These are phyloP conservation scores for Suillus decipiens DNA, from an alignment of 768 basidiomycete species.

Conservation along the genomic window DNA sequence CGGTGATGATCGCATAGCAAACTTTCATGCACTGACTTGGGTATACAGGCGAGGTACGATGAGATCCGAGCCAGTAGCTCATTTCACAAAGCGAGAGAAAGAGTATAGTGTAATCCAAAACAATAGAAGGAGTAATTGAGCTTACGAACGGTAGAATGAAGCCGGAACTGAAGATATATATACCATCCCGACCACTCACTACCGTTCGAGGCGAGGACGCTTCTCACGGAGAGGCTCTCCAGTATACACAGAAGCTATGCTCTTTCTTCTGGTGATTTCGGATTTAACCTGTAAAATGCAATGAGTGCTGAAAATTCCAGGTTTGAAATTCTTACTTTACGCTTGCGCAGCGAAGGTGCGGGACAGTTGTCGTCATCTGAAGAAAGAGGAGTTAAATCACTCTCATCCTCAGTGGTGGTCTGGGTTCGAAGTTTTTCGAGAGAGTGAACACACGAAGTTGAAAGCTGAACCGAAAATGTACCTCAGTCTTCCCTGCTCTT, in stretches of 20 bases:
- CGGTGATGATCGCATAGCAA: neutral
- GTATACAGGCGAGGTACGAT: neutral
- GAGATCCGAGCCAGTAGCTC: neutral
- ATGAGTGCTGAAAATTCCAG: neutral
- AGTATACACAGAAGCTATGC: neutral
- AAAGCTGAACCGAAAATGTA: conserved; percentile 4
- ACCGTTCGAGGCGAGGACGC: neutral
- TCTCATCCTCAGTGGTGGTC: conserved; percentile 3
- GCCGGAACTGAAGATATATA: neutral
- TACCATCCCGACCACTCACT: neutral
- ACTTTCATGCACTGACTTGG: no score
- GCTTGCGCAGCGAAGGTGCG: neutral
- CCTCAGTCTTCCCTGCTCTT: neutral
- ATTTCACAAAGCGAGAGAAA: neutral
- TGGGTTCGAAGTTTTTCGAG: no score
- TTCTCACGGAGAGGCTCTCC: neutral
- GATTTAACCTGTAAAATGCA: neutral
- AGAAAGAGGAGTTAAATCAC: conserved; percentile 3
- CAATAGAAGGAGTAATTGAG: neutral
- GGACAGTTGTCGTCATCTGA: neutral
- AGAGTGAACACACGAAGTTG: neutral
- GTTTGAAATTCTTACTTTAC: conserved; percentile 2
- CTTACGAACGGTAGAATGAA: neutral
- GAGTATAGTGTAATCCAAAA: neutral
- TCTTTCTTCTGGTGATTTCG: neutral